phyloP scores from a whole-genome alignment of 106 monocot species.

The Dendrobium catenatum region DNA sequence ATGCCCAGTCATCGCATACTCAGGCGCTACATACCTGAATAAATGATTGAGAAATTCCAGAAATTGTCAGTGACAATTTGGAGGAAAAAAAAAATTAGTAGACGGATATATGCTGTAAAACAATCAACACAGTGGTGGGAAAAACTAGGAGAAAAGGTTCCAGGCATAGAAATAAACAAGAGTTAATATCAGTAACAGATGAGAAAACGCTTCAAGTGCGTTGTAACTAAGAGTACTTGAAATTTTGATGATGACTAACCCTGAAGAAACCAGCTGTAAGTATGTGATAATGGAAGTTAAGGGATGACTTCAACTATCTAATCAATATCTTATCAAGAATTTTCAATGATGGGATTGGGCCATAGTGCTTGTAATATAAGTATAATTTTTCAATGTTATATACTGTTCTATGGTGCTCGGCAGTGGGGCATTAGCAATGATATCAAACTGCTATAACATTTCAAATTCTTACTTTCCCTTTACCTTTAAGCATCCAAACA shows the following conservation, averaged over 20 bases:
- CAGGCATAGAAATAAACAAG: background rate
- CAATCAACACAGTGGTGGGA: background rate
- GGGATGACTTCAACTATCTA: background rate
- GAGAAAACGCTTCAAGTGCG: no score
- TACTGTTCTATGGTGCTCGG: no score
- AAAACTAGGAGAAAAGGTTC: background rate
- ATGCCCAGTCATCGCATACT: constrained; percentile 98
- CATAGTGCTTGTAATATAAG: no score
- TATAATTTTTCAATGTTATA: no score
- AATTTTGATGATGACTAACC: no score
- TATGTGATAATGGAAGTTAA: background rate
- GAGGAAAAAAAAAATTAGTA: background rate
- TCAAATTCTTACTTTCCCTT: no score
- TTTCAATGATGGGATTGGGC: no score
- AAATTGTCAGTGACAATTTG: background rate
- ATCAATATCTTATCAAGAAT: background rate
- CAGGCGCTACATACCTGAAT: constrained; percentile 92
- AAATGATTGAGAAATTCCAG: background rate
- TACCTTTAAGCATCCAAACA: background rate
- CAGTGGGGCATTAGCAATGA: no score
- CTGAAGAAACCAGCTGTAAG: background rate
- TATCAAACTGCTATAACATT: no score
- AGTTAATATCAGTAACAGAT: background rate
- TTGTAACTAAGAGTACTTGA: no score
- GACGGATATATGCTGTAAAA: background rate